Evolutionary conservation across 768 basidiomycete species (phyloP), one percentile per base, ranked within the genome.

Genomic region (Filobasidium floriforme): DNA sequence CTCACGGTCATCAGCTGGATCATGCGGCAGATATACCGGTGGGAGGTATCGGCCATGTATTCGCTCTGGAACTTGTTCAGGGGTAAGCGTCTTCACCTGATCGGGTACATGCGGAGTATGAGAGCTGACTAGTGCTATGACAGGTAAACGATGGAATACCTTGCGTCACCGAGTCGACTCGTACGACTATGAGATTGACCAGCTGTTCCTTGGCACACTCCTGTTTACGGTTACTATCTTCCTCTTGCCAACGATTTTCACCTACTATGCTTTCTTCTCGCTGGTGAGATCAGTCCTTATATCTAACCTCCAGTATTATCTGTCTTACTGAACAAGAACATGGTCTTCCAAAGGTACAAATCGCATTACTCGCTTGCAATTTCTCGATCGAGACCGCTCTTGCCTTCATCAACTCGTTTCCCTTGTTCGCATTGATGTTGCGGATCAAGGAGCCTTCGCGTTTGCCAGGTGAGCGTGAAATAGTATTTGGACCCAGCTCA

Each of bases 181-280:
- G 0, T 92, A 89, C 85, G 84, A 87, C 64, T 98, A 96, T 72
- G 89, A 92, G 62, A 82, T 92, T 29, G 94, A 98, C 76, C 92
- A 97, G 74, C 84, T 98, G 1, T 81, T 98, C n/a, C 88, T 97
- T 41, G 94, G 94, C 5, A 93, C 96, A 0, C 60, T 80, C 32
- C 69, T 80, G 1, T 80, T 80, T 69, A 80, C 79, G 1, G 73
- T 78, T 28, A 76, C 78, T 12, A 69, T 74, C 2, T 80, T 80
- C 65, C 70, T 80, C 22, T 70, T 79, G 37, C 79, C 94, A 1
- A 97, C 94, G 0, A 85, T 93, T 3, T 72, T 89, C 40, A 88
- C 87, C 0, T 99, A 96, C 77, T 91, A 96, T 70, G 79, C 85
- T 0, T 80, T 93, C 4, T 97, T 97, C 69, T 87, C 88, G 9